Base-by-base conservation (phyloP, 441 rosid species). In the Rhodomyrtus psidioides region DNA sequence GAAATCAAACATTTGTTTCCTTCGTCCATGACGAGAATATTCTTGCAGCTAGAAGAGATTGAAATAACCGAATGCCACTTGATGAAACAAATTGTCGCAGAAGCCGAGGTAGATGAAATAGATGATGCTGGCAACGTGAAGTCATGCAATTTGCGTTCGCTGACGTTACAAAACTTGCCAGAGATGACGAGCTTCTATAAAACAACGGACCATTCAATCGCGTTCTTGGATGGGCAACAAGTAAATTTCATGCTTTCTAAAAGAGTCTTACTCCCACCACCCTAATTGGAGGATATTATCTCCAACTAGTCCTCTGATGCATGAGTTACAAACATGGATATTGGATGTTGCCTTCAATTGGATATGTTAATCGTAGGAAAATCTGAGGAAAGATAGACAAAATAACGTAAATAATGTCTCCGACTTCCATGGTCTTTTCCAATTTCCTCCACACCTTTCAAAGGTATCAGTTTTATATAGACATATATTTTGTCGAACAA, bases 121-220 rank as follows among this genome's bases (percentile, higher is more conserved):
- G 5, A 27, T 27, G 39, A 14, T 59, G 10, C 27, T 59, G 0
- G 10, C 3, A 0, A 15, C 0, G 39, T 1, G 39, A 59, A 27
- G 10, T 14, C 39, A 15, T 27, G 8, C 70, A 27, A 59, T 3
- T 59, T 59, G 39, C 39, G 21, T 3, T 27, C 21, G 70, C 10
- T 59, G 5, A 59, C 39, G 2, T 28, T 59, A 6, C 39, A 15
- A 59, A 27, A 27, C 10, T 59, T 59, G 39, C 10, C 70, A 3
- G 3, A 6, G 70, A 6, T 59, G 70, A 59, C 1, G 10, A 14
- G 39, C 39, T 27, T 59, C 1, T 59, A 2, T 27, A 27, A 6
- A 59, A 7, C 9, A 2, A 0, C 0, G 10, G 2, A 14, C 3
- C 70, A 59, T 59, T 59, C 39, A 3, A 2, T 27, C 5, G 21